Evolutionary conservation across 805 yeast species (phyloP).

Genomic region (Saturnispora serradocipensis): DNA sequence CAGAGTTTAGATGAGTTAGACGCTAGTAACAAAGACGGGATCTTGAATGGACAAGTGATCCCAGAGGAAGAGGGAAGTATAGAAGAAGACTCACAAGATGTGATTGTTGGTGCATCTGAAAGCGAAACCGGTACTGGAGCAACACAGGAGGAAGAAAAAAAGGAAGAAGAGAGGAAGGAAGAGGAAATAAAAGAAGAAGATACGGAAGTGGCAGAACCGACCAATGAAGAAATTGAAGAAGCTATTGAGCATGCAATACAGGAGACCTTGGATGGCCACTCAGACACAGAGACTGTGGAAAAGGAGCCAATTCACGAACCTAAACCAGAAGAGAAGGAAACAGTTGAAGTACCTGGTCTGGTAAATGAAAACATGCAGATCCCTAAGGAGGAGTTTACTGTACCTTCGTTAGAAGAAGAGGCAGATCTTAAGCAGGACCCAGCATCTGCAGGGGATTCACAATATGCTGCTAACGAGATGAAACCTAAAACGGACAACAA

Average conservation of each 20-base stretch:
- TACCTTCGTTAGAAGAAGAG: constrained; percentile 4
- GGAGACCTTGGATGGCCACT: not conserved
- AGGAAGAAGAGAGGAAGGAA: not conserved
- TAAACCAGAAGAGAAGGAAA: not conserved
- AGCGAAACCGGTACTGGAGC: not conserved
- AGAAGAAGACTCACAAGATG: not conserved
- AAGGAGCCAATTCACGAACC: not conserved
- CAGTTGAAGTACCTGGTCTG: not conserved
- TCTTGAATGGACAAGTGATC: not conserved
- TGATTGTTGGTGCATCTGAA: not conserved
- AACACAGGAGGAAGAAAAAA: not conserved
- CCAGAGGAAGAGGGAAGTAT: not conserved
- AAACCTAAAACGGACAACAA: not conserved
- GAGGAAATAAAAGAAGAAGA: not conserved
- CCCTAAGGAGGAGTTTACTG: not conserved
- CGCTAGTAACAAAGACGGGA: not conserved
- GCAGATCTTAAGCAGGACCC: constrained; percentile 2
- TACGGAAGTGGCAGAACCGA: not conserved
- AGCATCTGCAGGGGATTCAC: not conserved
- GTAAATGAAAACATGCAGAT: not conserved
- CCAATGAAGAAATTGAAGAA: not conserved
- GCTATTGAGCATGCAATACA: not conserved
- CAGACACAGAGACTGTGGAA: not conserved
- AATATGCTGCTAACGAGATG: constrained; percentile 4
- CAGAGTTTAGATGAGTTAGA: not conserved